phyloP scores from a whole-genome alignment of 805 yeast genomes.

The Myxozyma neglecta region DNA sequence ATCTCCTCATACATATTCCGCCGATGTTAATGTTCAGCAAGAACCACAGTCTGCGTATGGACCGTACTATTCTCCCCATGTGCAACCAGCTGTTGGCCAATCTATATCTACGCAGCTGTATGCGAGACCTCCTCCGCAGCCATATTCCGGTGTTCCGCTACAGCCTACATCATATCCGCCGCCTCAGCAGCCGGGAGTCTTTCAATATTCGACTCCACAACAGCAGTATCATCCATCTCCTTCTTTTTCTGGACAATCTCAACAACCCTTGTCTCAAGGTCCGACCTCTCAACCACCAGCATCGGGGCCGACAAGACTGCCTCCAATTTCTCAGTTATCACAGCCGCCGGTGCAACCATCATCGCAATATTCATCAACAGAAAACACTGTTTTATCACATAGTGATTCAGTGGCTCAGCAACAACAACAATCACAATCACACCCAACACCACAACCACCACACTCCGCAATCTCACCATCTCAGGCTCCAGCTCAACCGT shows the following conservation, averaged over 20 bases:
- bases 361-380: not conserved
- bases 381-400: not conserved
- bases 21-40: not conserved
- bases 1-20: not conserved
- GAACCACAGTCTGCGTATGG: not conserved
- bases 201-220: not conserved
- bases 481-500: not conserved
- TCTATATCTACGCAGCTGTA: not conserved
- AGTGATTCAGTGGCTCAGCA: not conserved
- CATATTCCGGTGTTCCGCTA: not conserved
- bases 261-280: not conserved
- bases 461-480: constrained; percentile 2
- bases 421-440: not conserved
- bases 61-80: not conserved
- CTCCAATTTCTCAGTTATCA: constrained; percentile 25
- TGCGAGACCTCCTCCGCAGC: constrained; percentile 1
- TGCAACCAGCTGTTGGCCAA: not conserved
- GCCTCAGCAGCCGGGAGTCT: constrained; percentile 1
- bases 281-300: not conserved
- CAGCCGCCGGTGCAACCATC: constrained; percentile 4
- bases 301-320: constrained; percentile 1
- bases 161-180: constrained; percentile 2
- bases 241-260: not conserved
- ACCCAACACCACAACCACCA: not conserved
- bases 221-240: not conserved